phyloP scores from a whole-genome alignment of 2,329 filamentous ascomycete genomes.

The Thielaviopsis ethacetica region DNA sequence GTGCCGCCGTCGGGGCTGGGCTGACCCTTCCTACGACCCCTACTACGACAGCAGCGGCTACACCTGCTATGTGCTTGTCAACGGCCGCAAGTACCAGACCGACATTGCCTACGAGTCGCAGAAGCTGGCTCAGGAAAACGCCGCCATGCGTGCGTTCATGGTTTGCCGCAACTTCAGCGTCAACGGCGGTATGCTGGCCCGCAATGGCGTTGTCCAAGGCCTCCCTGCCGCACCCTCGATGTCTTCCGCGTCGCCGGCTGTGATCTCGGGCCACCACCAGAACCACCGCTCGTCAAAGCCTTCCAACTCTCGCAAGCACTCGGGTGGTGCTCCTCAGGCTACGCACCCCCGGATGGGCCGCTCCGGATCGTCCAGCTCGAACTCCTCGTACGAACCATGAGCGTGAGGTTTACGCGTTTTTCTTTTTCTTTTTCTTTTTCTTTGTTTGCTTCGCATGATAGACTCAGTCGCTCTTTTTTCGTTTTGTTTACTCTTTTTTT shows the following conservation, averaged over 20 bases:
- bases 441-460: neutral
- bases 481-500: no score
- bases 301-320: neutral
- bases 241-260: slow-evolving; percentile 23
- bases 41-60: slow-evolving; percentile 60
- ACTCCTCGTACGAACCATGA: slow-evolving; percentile 38
- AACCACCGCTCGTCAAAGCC: slow-evolving; percentile 16
- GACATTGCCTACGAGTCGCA: slow-evolving; percentile 73
- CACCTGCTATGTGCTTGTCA: slow-evolving; percentile 82
- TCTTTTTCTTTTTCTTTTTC: neutral
- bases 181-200: slow-evolving; percentile 78
- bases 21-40: slow-evolving; percentile 74
- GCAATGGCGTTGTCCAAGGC: slow-evolving; percentile 52
- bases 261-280: slow-evolving; percentile 39
- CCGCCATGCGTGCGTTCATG: slow-evolving; percentile 91
- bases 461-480: neutral
- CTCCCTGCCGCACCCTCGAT: slow-evolving; percentile 37
- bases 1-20: slow-evolving; percentile 88
- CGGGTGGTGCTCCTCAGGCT: neutral
- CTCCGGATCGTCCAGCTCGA: slow-evolving; percentile 29
- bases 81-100: slow-evolving; percentile 91
- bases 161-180: slow-evolving; percentile 95
- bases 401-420: neutral
- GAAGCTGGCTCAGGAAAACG: slow-evolving; percentile 74
- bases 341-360: slow-evolving; percentile 9